These are phyloP conservation scores for Neurospora sp. DNA, from an alignment of 495 filamentous ascomycete genomes.

Conservation along the genomic window DNA sequence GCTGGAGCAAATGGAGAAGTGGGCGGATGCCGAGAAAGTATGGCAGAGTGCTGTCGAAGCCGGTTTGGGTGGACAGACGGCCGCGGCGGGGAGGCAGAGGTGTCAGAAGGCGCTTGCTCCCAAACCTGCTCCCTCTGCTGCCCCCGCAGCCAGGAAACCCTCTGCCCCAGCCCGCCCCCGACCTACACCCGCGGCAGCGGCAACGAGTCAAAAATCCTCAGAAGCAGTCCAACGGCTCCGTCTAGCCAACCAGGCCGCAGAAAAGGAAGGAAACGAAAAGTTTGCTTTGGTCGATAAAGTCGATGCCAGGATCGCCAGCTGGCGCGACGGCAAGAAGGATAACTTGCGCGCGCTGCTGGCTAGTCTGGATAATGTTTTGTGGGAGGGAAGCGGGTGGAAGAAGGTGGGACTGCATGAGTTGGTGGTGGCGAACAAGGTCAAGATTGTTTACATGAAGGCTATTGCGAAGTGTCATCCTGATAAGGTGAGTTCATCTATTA, in stretches of 20 bases:
- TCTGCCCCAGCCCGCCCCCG: constrained; percentile 28
- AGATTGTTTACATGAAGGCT: constrained; percentile 97
- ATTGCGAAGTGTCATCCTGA: constrained; percentile 98
- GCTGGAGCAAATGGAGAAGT: constrained; percentile 89
- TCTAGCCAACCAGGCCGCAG: constrained; percentile 71
- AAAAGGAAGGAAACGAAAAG: constrained; percentile 81
- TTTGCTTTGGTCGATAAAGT: constrained; percentile 79
- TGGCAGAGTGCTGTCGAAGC: constrained; percentile 80
- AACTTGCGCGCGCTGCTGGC: constrained; percentile 81
- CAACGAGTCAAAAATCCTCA: constrained; percentile 31
- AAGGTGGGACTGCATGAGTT: constrained; percentile 90
- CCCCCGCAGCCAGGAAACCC: too few species aligned
- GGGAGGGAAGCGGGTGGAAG: constrained; percentile 90
- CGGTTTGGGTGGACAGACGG: constrained; percentile 71
- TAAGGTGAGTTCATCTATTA: constrained; percentile 56
- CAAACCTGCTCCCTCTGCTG: constrained; percentile 23
- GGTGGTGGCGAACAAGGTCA: constrained; percentile 82
- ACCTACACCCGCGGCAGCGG: constrained; percentile 2
- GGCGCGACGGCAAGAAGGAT: constrained; percentile 83
- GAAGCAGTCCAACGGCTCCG: constrained; percentile 71
- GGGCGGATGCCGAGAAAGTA: constrained; percentile 66
- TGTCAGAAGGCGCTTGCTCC: constrained; percentile 76
- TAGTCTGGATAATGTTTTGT: constrained; percentile 84
- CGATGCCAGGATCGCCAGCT: constrained; percentile 62
- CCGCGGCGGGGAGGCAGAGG: constrained; percentile 75